Evolutionary conservation across 2,329 filamentous ascomycete genomes (phyloP).

Genomic region (Xylariaceae sp.): DNA sequence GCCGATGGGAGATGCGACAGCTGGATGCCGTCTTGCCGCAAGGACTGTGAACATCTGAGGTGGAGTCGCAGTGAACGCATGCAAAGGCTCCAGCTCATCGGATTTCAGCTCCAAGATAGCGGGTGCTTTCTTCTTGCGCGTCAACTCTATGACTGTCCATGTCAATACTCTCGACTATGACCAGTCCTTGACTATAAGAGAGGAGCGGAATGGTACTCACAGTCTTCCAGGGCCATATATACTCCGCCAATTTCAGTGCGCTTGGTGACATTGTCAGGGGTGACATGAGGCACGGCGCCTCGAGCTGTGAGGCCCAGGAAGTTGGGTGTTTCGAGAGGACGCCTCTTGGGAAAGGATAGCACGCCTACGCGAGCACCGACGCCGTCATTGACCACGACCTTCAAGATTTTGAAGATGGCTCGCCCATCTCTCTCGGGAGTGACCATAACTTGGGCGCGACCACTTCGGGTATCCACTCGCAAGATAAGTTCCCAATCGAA

Average conservation of each 20-base stretch:
- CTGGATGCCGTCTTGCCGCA: conserved; percentile 71
- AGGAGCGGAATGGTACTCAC: conserved; percentile 49
- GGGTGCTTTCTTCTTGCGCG: conserved; percentile 38
- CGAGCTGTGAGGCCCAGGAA: conserved; percentile 78
- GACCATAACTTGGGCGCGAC: conserved; percentile 8
- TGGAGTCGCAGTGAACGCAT: conserved; percentile 72
- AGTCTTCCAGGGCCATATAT: conserved; percentile 88
- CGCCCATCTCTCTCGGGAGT: conserved; percentile 15
- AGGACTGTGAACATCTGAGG: conserved; percentile 65
- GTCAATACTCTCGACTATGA: background rate
- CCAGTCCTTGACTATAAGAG: background rate
- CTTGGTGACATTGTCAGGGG: conserved; percentile 73
- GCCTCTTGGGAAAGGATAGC: conserved; percentile 58
- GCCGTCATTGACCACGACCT: conserved; percentile 35
- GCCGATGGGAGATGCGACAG: conserved; percentile 65
- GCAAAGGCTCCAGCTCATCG: conserved; percentile 52
- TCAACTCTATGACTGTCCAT: conserved; percentile 50
- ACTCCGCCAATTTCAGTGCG: conserved; percentile 63
- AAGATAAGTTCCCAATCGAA: too few relatives aligned
- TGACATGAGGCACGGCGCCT: conserved; percentile 81
- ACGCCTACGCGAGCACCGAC: conserved; percentile 62
- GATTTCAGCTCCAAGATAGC: conserved; percentile 44
- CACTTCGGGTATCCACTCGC: too few relatives aligned
- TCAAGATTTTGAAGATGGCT: conserved; percentile 47
- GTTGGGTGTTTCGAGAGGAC: conserved; percentile 74